Evolutionary conservation across 306 rosid genomes (phyloP).

Genomic region (Rosa lucieae): DNA sequence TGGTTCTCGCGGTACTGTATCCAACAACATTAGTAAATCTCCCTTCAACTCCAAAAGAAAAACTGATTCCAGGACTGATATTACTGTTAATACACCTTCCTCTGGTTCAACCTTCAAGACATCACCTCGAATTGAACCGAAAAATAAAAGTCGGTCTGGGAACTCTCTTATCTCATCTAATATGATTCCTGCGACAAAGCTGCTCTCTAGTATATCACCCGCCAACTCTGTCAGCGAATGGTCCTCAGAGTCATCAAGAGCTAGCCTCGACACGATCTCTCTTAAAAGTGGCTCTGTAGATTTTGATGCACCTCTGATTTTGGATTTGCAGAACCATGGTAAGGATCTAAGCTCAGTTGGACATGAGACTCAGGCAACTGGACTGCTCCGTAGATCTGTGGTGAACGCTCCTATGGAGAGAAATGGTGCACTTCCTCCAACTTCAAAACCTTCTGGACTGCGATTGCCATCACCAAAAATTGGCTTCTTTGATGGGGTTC

Average conservation of each 20-base stretch:
- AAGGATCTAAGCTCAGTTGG: conserved; percentile 37
- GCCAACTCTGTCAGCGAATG: conserved; percentile 87
- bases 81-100: conserved; percentile 35
- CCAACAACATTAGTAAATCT: conserved; percentile 47
- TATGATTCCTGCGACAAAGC: conserved; percentile 48
- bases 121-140: conserved; percentile 45
- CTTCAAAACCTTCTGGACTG: conserved; percentile 74
- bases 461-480: conserved; percentile 88
- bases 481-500: conserved; percentile 96
- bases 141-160: conserved; percentile 42
- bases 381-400: conserved; percentile 30
- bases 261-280: conserved; percentile 54
- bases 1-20: conserved; percentile 33
- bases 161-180: conserved; percentile 44
- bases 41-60: conserved; percentile 46
- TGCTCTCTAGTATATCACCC: conserved; percentile 67
- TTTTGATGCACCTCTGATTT: conserved; percentile 37
- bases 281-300: conserved; percentile 47
- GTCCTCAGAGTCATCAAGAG: conserved; percentile 79
- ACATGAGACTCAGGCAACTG: conserved; percentile 37
- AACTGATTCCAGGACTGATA: conserved; percentile 29
- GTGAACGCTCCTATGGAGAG: conserved; percentile 35
- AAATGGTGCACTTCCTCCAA: conserved; percentile 35
- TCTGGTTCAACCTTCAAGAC: conserved; percentile 46
- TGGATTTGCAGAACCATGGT: conserved; percentile 32